Percentiles rank a stretch among this genome's conserved stretches.
These are phyloP conservation scores for Polytrichum commune DNA, from an alignment of 225 moss, liverwort and hornwort species.

Conservation along the genomic window DNA sequence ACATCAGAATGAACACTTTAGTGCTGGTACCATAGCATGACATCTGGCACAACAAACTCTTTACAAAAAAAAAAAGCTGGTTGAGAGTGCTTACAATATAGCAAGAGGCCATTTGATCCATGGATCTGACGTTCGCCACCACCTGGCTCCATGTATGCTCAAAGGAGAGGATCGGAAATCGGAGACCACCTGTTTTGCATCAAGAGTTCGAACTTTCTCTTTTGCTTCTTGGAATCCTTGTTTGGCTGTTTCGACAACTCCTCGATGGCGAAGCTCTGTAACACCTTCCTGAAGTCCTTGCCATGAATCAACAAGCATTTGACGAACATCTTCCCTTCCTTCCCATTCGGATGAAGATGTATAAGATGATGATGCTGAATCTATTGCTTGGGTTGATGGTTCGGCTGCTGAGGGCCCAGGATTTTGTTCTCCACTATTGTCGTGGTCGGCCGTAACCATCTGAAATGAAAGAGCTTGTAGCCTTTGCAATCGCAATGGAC, in stretches of 20 bases:
- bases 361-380: constrained; percentile 36
- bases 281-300: constrained; percentile 68
- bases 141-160: constrained; percentile 48
- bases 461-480: constrained; percentile 68
- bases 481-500: constrained; percentile 43
- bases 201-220: constrained; percentile 57
- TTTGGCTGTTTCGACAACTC: constrained; percentile 70
- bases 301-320: constrained; percentile 56
- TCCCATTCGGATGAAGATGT: constrained; percentile 40
- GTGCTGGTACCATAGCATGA: too few species aligned
- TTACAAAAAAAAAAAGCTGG: too few species aligned
- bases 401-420: constrained; percentile 45
- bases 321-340: constrained; percentile 57
- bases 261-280: constrained; percentile 68
- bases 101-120: constrained; percentile 96
- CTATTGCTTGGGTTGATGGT: constrained; percentile 49
- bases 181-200: constrained; percentile 56
- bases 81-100: constrained; percentile 67
- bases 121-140: constrained; percentile 67
- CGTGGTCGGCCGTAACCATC: constrained; percentile 67
- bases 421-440: constrained; percentile 63
- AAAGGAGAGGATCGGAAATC: constrained; percentile 41
- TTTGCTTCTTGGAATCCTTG: constrained; percentile 61
- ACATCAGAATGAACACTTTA: too few species aligned
- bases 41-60: too few species aligned